A percentile compares a stretch with the other conserved stretches of the same genome.
Conservation (phyloP, 2,329 filamentous ascomycete genomes). For the Phialophora chinensis region DNA sequence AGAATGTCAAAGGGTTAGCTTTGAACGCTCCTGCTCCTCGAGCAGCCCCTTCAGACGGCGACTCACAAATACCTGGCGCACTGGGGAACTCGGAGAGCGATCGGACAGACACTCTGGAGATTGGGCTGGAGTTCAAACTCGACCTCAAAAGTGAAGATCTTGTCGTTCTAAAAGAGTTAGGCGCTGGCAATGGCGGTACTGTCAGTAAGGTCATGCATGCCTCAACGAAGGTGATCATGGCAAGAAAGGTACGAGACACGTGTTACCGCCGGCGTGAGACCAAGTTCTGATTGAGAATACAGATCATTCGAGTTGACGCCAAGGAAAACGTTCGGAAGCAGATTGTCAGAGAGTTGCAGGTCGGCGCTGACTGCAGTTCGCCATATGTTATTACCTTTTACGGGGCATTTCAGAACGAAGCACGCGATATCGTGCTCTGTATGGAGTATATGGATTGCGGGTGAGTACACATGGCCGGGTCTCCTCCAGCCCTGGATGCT, state of each 20-base stretch:
- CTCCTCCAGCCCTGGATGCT: neutral
- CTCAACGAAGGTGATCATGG: slow-evolving; percentile 95
- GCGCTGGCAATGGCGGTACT: slow-evolving; percentile 94
- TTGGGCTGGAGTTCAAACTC: slow-evolving; percentile 95
- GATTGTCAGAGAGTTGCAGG: slow-evolving; percentile 95
- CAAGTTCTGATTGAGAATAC: slow-evolving; percentile 37
- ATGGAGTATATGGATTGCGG: slow-evolving; percentile 99
- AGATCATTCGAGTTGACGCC: slow-evolving; percentile 98
- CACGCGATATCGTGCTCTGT: slow-evolving; percentile 98
- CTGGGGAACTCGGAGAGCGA: slow-evolving; percentile 64
- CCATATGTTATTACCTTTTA: slow-evolving; percentile 98
- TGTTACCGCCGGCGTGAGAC: neutral
- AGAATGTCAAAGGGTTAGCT: slow-evolving; percentile 96
- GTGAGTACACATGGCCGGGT: slow-evolving; percentile 62
- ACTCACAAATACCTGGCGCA: slow-evolving; percentile 66
- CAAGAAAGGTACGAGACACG: slow-evolving; percentile 76
- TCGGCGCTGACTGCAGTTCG: slow-evolving; percentile 97
- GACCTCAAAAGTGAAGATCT: slow-evolving; percentile 91
- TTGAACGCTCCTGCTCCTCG: slow-evolving; percentile 76
- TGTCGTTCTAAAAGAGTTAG: slow-evolving; percentile 90
- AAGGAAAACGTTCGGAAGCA: slow-evolving; percentile 97
- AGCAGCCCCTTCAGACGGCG: slow-evolving; percentile 74
- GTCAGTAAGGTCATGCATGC: slow-evolving; percentile 98
- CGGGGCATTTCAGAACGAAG: slow-evolving; percentile 93
- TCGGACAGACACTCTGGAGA: slow-evolving; percentile 78